Conservation (phyloP, 129 eudicot species). For the Heracleum sosnowskyi region DNA sequence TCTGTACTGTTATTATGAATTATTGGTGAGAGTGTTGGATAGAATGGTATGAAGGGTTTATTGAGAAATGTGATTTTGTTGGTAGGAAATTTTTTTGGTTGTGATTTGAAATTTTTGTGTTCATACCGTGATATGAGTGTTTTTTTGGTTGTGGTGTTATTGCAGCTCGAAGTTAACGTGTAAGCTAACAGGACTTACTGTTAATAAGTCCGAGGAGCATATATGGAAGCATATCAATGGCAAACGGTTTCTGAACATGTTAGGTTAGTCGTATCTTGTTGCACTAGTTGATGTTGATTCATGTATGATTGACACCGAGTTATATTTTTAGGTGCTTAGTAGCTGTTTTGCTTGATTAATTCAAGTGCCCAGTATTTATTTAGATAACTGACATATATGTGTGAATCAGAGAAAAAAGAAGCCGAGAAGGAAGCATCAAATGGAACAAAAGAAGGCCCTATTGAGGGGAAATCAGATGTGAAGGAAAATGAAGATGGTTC, state of each 20-base stretch:
- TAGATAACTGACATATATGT: background rate
- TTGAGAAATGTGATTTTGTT: background rate
- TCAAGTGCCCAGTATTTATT: slow-evolving; percentile 1
- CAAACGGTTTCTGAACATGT: slow-evolving; percentile 71
- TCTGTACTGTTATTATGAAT: background rate
- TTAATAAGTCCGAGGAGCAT: slow-evolving; percentile 88
- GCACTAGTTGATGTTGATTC: background rate
- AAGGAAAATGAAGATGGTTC: slow-evolving; percentile 27
- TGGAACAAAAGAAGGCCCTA: slow-evolving; percentile 27
- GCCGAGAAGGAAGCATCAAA: slow-evolving; percentile 41
- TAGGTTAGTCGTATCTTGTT: slow-evolving; percentile 54
- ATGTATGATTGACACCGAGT: background rate
- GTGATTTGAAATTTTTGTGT: background rate
- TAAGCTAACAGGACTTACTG: slow-evolving; percentile 68
- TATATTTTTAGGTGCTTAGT: background rate
- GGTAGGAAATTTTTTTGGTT: background rate
- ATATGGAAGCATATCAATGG: slow-evolving; percentile 98
- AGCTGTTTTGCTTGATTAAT: background rate
- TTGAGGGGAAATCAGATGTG: slow-evolving; percentile 22
- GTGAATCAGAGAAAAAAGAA: slow-evolving; percentile 57
- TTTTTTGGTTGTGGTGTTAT: background rate
- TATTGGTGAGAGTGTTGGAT: background rate
- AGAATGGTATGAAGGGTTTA: background rate
- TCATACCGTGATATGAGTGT: background rate
- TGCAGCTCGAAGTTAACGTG: slow-evolving; percentile 71